Conservation (phyloP, 306 rosid genomes). For the Lathyrus oleraceus region DNA sequence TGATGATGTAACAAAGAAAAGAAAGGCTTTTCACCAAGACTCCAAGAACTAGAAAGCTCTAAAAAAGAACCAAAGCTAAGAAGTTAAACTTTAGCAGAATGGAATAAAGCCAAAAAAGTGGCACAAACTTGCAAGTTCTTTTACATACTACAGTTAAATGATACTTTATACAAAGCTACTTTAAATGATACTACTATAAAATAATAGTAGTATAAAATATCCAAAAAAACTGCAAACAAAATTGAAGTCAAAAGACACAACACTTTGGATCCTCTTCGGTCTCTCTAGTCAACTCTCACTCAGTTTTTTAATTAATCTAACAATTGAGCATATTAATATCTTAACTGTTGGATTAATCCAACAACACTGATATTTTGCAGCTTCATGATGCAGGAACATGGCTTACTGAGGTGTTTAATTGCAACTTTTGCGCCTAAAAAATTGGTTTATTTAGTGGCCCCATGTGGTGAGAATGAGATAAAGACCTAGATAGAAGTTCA, state of each 20-base stretch:
- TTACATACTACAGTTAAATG: conserved; percentile 23
- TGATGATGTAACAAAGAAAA: conserved; percentile 24
- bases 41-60: conserved; percentile 17
- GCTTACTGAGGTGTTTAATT: not conserved
- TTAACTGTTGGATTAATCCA: not conserved
- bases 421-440: conserved; percentile 37
- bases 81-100: conserved; percentile 24
- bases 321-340: not conserved
- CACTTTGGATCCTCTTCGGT: not conserved
- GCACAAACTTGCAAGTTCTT: conserved; percentile 31
- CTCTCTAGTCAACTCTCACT: not conserved
- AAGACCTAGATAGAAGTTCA: conserved; percentile 35
- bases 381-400: not conserved
- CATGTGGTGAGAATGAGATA: conserved; percentile 34
- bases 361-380: not conserved
- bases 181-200: conserved; percentile 20
- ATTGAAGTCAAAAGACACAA: conserved; percentile 25
- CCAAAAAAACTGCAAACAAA: not conserved
- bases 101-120: conserved; percentile 30
- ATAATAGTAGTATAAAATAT: not conserved
- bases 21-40: conserved; percentile 10
- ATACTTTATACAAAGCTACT: conserved; percentile 40
- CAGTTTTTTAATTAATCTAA: not conserved
- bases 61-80: not conserved
- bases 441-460: conserved; percentile 37